Evolutionary conservation across 345 rosid species (phyloP), one percentile per base, ranked within the genome.

Genomic region (Arabis alpina): DNA sequence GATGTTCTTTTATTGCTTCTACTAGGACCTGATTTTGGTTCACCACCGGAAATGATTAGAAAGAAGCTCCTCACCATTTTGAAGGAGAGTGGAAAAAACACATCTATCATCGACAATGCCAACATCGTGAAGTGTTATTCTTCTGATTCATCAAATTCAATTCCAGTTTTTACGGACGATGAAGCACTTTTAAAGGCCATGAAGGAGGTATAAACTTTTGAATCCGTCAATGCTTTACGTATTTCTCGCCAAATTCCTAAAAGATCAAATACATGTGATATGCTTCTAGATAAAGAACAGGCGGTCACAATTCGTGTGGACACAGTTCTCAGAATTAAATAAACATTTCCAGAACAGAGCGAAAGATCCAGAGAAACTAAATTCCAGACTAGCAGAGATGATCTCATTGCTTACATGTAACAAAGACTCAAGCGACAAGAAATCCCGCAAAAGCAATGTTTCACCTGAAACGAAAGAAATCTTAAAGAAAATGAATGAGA

Each of bases 1-100:
- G 52, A 64, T 54, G 16, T 47, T 61, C 0, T 10, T 32, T 48
- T 62, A 3, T 63, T 58, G 48, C 56, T 59, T 72, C 43, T 51
- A 25, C 61, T 68, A 94, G 99, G 99, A 78, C 99, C 99, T 50
- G 93, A 89, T 71, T 94, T 84, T 74, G 99, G 98, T 63, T 62
- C 89, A 42, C 89, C 96, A 40, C 89, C 86, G 67, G 82, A 90
- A 37, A 59, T 84, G 80, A 70, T 74, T 64, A 82, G 92, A 53
- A 84, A 76, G 65, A 88, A 82, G 69, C 89, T 91, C 57, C 97
- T 91, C 48, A 64, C 82, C 4, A 73, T 91, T 59, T 79, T 94
- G 76, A 77, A 77, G 39, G 96, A 91, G 63, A 77, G 79, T 67
- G 87, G 96, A 10, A 94, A 84, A 82, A 72, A 78, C n/a, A 83